Percentiles rank a stretch among this genome's conserved stretches.
Conservation (phyloP, 129 eudicot species). For the Pseudognaphalium luteoalbum region DNA sequence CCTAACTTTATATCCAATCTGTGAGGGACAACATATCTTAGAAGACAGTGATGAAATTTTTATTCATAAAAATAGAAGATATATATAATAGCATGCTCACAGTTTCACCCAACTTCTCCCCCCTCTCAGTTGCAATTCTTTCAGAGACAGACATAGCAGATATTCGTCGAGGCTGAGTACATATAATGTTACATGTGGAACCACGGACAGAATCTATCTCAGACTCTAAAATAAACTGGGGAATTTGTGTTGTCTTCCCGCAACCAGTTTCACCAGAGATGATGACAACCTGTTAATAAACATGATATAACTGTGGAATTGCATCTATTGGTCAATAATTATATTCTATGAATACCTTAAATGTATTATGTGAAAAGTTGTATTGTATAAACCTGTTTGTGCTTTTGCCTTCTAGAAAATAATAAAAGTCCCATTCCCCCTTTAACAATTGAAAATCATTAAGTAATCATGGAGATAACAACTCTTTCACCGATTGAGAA, state of each 20-base stretch:
- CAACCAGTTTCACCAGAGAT: constrained; percentile 99
- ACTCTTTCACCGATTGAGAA: too few relatives aligned
- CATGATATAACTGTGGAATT: neutral
- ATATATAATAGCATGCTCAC: constrained; percentile 36
- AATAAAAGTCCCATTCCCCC: too few relatives aligned
- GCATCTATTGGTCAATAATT: neutral
- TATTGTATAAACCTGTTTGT: too few relatives aligned
- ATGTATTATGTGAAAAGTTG: too few relatives aligned
- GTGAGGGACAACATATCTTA: constrained; percentile 7
- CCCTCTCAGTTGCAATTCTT: constrained; percentile 85
- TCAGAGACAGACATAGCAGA: constrained; percentile 92
- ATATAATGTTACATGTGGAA: constrained; percentile 67
- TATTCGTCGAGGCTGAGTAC: constrained; percentile 93
- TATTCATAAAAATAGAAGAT: neutral
- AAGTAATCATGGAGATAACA: too few relatives aligned
- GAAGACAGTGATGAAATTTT: neutral
- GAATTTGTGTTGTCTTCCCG: constrained; percentile 92
- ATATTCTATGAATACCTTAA: neutral
- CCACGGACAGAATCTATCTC: constrained; percentile 61
- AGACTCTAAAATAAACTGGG: constrained; percentile 82
- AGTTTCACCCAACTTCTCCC: constrained; percentile 85
- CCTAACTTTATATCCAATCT: constrained; percentile 91
- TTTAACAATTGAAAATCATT: too few relatives aligned
- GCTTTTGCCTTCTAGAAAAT: too few relatives aligned
- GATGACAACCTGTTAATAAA: constrained; percentile 63